Conservation (phyloP, 2,329 filamentous ascomycete genomes). For the Fusarium paranaense region DNA sequence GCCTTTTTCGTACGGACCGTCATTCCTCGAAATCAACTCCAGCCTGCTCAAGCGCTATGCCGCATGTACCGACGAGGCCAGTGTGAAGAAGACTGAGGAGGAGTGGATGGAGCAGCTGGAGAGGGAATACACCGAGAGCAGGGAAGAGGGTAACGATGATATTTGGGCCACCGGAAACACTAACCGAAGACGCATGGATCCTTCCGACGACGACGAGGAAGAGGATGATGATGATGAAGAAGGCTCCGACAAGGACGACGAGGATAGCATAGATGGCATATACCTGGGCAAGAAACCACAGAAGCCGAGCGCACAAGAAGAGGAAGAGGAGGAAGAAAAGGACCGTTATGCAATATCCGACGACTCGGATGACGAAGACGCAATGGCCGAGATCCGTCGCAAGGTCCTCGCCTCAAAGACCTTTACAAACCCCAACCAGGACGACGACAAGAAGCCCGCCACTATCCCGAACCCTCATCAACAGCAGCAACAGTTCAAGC, state of each 20-base stretch:
- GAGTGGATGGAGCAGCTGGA: conserved; percentile 93
- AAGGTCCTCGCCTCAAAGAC: conserved; percentile 93
- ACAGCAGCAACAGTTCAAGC: conserved; percentile 55
- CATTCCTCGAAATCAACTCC: conserved; percentile 92
- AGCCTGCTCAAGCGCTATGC: conserved; percentile 87
- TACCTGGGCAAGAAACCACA: conserved; percentile 68
- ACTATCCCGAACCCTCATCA: conserved; percentile 70
- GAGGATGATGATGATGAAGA: conserved; percentile 61
- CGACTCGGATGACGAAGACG: conserved; percentile 80
- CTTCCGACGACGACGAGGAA: conserved; percentile 68
- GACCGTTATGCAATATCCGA: conserved; percentile 84
- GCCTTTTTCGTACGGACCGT: conserved; percentile 88
- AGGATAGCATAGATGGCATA: conserved; percentile 66
- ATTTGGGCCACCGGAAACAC: conserved; percentile 93
- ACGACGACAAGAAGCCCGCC: conserved; percentile 67
- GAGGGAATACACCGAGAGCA: conserved; percentile 85
- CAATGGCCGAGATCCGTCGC: conserved; percentile 92
- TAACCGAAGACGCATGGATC: conserved; percentile 72
- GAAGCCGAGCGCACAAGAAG: conserved; percentile 44
- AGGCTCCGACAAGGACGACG: conserved; percentile 58
- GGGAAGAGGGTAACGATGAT: conserved; percentile 77
- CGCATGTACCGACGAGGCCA: conserved; percentile 82
- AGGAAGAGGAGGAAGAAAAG: conserved; percentile 60
- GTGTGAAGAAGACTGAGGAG: conserved; percentile 85
- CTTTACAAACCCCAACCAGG: conserved; percentile 67